Evolutionary conservation across 306 rosid species (phyloP).

Genomic region (Heteromeles arbutifolia): DNA sequence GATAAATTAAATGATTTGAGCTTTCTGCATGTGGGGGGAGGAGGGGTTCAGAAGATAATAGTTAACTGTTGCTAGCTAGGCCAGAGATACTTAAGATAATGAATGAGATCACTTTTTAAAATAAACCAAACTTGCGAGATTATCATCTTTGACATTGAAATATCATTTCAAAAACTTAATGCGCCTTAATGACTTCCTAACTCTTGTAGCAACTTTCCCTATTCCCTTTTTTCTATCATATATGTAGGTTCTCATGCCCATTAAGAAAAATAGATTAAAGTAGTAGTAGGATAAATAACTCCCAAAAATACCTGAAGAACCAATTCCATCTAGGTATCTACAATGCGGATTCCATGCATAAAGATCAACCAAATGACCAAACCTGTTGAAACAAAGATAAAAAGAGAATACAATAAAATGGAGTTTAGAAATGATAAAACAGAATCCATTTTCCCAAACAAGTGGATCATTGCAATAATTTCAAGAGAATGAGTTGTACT

Average conservation of each 20-base stretch:
- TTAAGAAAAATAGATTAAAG: not conserved
- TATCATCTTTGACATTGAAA: not conserved
- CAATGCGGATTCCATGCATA: constrained; percentile 98
- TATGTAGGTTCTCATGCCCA: not conserved
- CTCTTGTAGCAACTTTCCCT: not conserved
- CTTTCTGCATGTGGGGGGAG: not conserved
- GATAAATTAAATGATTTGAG: constrained; percentile 10
- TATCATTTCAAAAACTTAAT: not conserved
- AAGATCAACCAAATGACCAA: constrained; percentile 85
- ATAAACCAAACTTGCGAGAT: not conserved
- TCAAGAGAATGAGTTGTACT: not conserved
- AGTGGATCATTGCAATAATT: constrained; percentile 1
- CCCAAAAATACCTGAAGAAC: constrained; percentile 53
- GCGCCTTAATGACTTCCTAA: not conserved
- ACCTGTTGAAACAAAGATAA: constrained; percentile 38
- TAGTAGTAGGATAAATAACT: not conserved
- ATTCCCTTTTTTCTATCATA: not conserved
- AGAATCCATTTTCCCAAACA: constrained; percentile 11
- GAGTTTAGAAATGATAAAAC: not conserved
- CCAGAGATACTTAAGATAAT: not conserved
- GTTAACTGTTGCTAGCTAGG: not conserved
- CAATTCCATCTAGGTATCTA: constrained; percentile 73
- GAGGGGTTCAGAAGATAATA: not conserved
- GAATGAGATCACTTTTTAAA: not conserved
- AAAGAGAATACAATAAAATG: not conserved